Conservation (phyloP, 129 eudicot species). For the Erigeron canadensis region DNA sequence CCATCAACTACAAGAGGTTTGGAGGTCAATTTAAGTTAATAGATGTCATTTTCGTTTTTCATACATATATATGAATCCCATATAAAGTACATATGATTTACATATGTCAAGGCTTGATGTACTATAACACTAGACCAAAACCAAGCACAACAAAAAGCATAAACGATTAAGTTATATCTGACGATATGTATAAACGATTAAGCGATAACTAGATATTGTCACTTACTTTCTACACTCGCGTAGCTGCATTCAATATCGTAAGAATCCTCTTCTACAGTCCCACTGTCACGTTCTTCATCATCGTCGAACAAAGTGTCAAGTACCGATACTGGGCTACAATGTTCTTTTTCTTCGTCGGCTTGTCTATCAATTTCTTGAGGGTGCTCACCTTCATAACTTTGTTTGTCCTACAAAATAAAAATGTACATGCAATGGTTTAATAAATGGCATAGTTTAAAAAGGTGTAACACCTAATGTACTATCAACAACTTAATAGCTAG, state of each 20-base stretch:
- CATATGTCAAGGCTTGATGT: no score
- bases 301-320: slow-evolving; percentile 74
- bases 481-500: not conserved
- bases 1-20: slow-evolving; percentile 25
- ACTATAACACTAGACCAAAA: slow-evolving; percentile 11
- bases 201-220: not conserved
- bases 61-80: no score
- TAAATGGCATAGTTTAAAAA: not conserved
- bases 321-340: slow-evolving; percentile 83
- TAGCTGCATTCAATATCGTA: slow-evolving; percentile 63
- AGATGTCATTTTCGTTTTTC: not conserved
- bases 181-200: not conserved
- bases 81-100: no score
- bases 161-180: not conserved
- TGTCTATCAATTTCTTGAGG: slow-evolving; percentile 28
- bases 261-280: slow-evolving; percentile 30
- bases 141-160: slow-evolving; percentile 18
- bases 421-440: not conserved
- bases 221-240: slow-evolving; percentile 80
- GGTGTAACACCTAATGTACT: not conserved
- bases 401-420: slow-evolving; percentile 34
- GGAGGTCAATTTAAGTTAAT: not conserved
- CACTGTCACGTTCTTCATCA: slow-evolving; percentile 41
- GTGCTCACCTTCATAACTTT: slow-evolving; percentile 16
- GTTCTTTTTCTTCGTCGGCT: slow-evolving; percentile 75